Conservation (phyloP, 305 asterid genomes). For the Fraxinus nigra region DNA sequence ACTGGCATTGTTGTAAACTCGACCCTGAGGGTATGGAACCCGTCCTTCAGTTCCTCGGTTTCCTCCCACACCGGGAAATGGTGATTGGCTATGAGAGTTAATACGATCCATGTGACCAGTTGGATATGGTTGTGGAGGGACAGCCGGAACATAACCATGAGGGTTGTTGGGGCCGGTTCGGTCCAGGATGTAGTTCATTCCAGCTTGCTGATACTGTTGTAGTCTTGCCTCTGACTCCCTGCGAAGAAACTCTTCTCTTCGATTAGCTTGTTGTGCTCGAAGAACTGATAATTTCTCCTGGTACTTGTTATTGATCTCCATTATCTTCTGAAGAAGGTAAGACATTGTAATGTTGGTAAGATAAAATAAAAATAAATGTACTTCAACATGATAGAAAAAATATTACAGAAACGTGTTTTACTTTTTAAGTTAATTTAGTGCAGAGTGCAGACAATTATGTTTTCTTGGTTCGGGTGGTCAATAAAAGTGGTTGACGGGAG, state of each 20-base stretch:
- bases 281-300: slow-evolving; percentile 20
- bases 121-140: neutral
- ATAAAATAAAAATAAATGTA: neutral
- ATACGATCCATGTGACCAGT: neutral
- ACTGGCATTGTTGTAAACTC: slow-evolving; percentile 19
- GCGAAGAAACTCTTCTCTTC: slow-evolving; percentile 25
- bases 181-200: neutral
- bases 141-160: neutral
- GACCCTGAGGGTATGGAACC: slow-evolving; percentile 21
- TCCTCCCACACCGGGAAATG: neutral
- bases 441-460: neutral
- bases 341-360: neutral
- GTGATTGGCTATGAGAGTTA: neutral
- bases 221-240: slow-evolving; percentile 22
- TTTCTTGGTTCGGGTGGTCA: neutral
- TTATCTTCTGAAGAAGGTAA: slow-evolving; percentile 12
- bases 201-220: slow-evolving; percentile 17
- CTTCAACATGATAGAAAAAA: neutral
- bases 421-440: neutral
- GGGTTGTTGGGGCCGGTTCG: slow-evolving; percentile 1
- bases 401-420: neutral
- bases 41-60: slow-evolving; percentile 16
- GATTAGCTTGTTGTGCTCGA: slow-evolving; percentile 16
- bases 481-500: neutral
- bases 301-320: slow-evolving; percentile 19